A percentile compares a stretch with the other conserved stretches of the same genome.
Conservation (phyloP, 495 filamentous ascomycete species). For the Haplographium delicatum region DNA sequence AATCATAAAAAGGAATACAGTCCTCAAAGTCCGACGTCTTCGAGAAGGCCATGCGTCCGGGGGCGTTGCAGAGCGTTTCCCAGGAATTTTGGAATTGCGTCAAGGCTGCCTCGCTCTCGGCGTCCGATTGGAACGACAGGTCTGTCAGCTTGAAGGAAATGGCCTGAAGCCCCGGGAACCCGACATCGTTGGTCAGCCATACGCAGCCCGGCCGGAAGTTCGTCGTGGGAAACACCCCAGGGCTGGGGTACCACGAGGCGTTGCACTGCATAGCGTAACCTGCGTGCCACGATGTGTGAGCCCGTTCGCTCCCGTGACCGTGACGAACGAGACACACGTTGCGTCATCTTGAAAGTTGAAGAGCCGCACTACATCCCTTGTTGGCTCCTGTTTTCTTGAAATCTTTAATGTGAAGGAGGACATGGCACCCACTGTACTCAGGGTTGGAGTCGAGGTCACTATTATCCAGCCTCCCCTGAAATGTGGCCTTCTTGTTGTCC, state of each 20-base stretch:
- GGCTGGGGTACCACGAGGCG: not conserved
- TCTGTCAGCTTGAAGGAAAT: not conserved
- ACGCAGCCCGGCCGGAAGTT: not conserved
- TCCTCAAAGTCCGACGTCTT: not conserved
- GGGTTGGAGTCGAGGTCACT: not conserved
- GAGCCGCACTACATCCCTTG: not conserved
- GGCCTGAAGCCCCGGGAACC: not conserved
- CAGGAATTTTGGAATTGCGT: not conserved
- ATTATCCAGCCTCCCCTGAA: not conserved
- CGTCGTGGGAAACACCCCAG: not conserved
- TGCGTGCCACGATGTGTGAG: not conserved
- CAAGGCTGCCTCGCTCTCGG: not conserved
- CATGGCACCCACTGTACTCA: not conserved
- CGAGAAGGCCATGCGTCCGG: not conserved
- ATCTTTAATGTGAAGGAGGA: not conserved
- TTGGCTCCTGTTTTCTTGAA: not conserved
- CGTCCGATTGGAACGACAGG: not conserved
- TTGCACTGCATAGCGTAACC: not conserved
- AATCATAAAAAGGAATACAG: constrained; percentile 1
- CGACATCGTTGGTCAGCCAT: not conserved
- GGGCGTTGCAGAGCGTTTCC: not conserved
- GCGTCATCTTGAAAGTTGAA: not conserved
- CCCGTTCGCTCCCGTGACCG: not conserved
- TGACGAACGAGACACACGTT: not conserved
- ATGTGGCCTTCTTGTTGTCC: not conserved